Evolutionary conservation across 2,329 filamentous ascomycete species (phyloP), one percentile per base, ranked within the genome.

Genomic region (Cyphellophora attinorum): DNA sequence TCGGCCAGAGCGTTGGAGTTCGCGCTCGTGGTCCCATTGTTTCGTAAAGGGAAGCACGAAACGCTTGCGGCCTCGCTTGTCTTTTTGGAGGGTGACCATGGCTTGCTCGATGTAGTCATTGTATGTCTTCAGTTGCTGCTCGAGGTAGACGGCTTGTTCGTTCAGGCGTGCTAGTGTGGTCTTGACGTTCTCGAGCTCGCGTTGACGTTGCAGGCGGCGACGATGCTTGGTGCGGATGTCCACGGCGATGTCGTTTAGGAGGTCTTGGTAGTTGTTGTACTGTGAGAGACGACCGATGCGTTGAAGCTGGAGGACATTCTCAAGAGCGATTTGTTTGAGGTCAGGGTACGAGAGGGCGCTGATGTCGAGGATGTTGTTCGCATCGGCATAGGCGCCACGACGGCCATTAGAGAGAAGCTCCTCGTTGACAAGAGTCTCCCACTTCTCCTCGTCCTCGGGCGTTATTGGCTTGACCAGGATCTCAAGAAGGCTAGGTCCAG

Each of bases 41-140:
- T 93, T 93, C 15, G 89, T 95, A 58, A 98, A 98, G 11, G 91
- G 91, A 58, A 98, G 74, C 37, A 95, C 72, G 69, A 95, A 95
- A 34, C 82, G 76, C 59, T 93, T 93, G 65, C 93, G 93, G 42
- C 81, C 88, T 62, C 95, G 95, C 60, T 95, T 93, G 62, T 84
- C 94, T 16, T 29, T 29, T 59, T 96, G 91, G 39, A 98, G 69
- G 4, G 93, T 98, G 40, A 88, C 73, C 85, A 98, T 95, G 31
- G 91, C 89, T 59, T 94, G 88, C 64, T 98, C 93, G 53, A 98
- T 94, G 61, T 98, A 98, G 63, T 98, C 86, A 56, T 98, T 94
- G 64, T 98, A 98, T 46, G 81, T 91, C 69, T 94, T 94, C 41
- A 93, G 76, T 62, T 98, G 91, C 49, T 86, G 82, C 55, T 98